These are phyloP conservation scores for Amylocarpus encephaloides DNA, from an alignment of 2,329 filamentous ascomycete species.

Conservation along the genomic window DNA sequence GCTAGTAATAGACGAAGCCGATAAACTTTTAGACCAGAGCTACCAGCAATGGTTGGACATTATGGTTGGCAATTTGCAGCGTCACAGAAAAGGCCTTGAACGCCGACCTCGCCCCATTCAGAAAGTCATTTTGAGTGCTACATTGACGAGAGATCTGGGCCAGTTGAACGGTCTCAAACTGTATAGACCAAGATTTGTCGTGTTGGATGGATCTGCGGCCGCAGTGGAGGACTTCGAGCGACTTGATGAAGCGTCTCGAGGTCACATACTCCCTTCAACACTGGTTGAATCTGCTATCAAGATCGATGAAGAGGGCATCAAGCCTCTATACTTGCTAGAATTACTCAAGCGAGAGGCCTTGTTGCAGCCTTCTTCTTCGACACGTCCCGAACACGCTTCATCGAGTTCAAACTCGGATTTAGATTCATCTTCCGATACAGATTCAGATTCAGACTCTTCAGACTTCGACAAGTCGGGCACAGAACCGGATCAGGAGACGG, in stretches of 20 bases:
- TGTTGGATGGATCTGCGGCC: slow-evolving; percentile 51
- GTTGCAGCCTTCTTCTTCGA: slow-evolving; percentile 19
- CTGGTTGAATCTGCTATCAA: slow-evolving; percentile 62
- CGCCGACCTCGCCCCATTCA: slow-evolving; percentile 41
- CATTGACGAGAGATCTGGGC: slow-evolving; percentile 81
- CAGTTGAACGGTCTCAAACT: slow-evolving; percentile 70
- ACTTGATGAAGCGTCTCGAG: slow-evolving; percentile 34
- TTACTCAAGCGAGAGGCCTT: slow-evolving; percentile 57
- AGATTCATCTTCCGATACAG: slow-evolving; percentile 20
- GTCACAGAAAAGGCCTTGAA: slow-evolving; percentile 8
- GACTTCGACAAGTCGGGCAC: slow-evolving; percentile 6
- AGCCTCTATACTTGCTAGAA: slow-evolving; percentile 79
- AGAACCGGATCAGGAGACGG: not conserved
- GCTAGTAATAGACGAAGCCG: slow-evolving; percentile 90
- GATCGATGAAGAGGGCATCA: slow-evolving; percentile 62
- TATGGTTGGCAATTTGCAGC: slow-evolving; percentile 53
- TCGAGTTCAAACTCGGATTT: slow-evolving; percentile 23
- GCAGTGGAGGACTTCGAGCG: slow-evolving; percentile 24
- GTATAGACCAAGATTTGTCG: slow-evolving; percentile 65
- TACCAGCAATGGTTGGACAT: slow-evolving; percentile 85
- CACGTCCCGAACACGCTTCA: slow-evolving; percentile 17
- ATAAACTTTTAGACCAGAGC: slow-evolving; percentile 83
- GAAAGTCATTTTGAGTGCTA: slow-evolving; percentile 86
- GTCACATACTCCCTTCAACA: slow-evolving; percentile 54
- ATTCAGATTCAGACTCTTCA: slow-evolving; percentile 11